Conservation (phyloP, 225 moss, liverwort and hornwort genomes). For the Climacium dendroides region DNA sequence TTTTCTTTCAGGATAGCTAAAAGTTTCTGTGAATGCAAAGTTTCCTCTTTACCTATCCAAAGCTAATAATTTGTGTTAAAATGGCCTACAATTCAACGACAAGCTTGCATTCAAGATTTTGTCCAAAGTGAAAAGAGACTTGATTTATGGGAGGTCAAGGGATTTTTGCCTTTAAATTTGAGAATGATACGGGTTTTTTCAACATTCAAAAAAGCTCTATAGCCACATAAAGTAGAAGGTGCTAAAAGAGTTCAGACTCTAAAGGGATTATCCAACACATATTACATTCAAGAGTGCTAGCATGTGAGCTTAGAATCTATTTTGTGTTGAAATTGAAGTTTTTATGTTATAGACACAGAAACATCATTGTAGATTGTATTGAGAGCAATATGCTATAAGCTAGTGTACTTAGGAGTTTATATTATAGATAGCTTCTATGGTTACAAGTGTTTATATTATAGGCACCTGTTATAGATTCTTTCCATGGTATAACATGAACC, state of each 20-base stretch:
- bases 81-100: fast-evolving
- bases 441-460: too few species aligned
- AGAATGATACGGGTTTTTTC: background rate
- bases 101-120: background rate
- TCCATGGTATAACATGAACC: too few species aligned
- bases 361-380: too few species aligned
- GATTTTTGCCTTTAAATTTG: background rate
- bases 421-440: too few species aligned
- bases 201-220: background rate
- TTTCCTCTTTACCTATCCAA: fast-evolving
- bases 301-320: too few species aligned
- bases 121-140: background rate
- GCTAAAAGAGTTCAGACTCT: background rate
- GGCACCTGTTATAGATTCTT: too few species aligned
- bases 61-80: background rate
- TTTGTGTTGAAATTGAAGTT: too few species aligned
- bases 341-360: too few species aligned
- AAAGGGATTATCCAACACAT: fast-evolving
- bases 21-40: fast-evolving
- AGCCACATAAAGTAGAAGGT: background rate
- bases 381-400: too few species aligned
- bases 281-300: background rate
- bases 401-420: too few species aligned
- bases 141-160: fast-evolving
- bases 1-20: fast-evolving